phyloP scores from a whole-genome alignment of 805 yeast genomes.

The Schizosaccharomyces octosporus region DNA sequence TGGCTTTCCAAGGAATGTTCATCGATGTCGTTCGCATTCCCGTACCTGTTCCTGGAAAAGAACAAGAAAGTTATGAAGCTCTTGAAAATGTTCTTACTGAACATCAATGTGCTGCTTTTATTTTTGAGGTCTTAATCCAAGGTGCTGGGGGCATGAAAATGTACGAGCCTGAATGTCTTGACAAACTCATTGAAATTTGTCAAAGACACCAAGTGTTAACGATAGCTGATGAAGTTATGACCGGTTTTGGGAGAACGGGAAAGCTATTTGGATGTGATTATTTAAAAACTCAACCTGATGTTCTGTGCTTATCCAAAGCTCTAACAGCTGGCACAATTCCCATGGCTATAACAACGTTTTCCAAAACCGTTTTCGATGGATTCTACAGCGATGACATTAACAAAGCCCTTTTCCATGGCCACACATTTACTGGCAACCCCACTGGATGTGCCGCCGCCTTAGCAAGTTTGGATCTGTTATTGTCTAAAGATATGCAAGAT shows the following conservation, averaged over 20 bases:
- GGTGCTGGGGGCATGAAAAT: conserved; percentile 12
- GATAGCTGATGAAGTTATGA: conserved; percentile 11
- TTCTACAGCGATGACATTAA: conserved; percentile 9
- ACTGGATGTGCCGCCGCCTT: conserved; percentile 11
- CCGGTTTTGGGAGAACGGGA: conserved; percentile 11
- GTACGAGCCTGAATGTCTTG: conserved; percentile 10
- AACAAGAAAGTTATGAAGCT: conserved; percentile 2
- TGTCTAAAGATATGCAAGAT: conserved; percentile 6
- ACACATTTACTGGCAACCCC: conserved; percentile 12
- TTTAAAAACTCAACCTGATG: conserved; percentile 9
- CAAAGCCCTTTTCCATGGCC: conserved; percentile 12
- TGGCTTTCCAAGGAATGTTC: too few relatives aligned
- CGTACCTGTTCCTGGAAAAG: not conserved
- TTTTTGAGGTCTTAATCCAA: conserved; percentile 10
- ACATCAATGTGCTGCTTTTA: conserved; percentile 9
- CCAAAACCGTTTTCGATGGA: conserved; percentile 9
- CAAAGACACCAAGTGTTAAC: conserved; percentile 8
- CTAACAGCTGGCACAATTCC: conserved; percentile 12
- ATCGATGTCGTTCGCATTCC: conserved; percentile 6
- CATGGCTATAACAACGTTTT: conserved; percentile 9
- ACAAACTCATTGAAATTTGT: conserved; percentile 7
- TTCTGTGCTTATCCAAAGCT: conserved; percentile 11
- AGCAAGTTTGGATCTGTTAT: conserved; percentile 6
- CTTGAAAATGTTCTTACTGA: conserved; percentile 6
- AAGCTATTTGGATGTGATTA: conserved; percentile 6